Base-by-base conservation (phyloP, 2,329 filamentous ascomycete genomes). In the Epichloe gansuensis region DNA sequence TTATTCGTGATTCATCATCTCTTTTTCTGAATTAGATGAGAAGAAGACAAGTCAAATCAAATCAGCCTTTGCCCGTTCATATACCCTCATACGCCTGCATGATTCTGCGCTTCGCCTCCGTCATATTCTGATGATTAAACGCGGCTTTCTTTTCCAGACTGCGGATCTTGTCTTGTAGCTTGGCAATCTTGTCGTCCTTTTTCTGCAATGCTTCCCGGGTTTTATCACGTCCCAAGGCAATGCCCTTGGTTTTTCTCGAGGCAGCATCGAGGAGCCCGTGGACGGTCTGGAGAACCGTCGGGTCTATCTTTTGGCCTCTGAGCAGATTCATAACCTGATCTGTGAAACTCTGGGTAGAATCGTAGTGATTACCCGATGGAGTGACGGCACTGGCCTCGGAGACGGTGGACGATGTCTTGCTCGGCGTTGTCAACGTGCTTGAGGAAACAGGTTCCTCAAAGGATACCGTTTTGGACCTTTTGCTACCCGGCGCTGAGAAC, bases 211-310 rank as follows among this genome's bases (percentile, higher is more conserved):
- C 77, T 8, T 77, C 64, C n/a, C 86, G 70, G 3, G 78, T 75
- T 6, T 84, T 76, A 54, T 91, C 85, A 2, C 85, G 72, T 0
- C 84, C 84, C 55, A 76, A 76, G 40, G 73, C 71, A 21, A 86
- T 72, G 0, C 85, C 86, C 59, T 76, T 78, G 0, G 75, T 73
- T 49, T 73, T 75, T 49, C 81, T 66, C 15, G 78, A 76, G 56
- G 86, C 74, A 44, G 68, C 75, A 38, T 74, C 71, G 35, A 87
- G 68, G 7, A 78, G 58, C 25, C 57, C 54, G 0, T 65, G 63
- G 2, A 84, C 63, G 23, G 61, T 65, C 2, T 57, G 53, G 4
- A 70, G 64, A 1, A 70, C 66, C 0, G 60, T 53, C 1, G 64
- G 60, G 23, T 69, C 66, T 15, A 81, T 56, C 8, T 65, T 59